A percentile compares a stretch with the other conserved stretches of the same genome.
phyloP scores from a whole-genome alignment of 2,329 filamentous ascomycete genomes.

The Magnaporthales sp. region DNA sequence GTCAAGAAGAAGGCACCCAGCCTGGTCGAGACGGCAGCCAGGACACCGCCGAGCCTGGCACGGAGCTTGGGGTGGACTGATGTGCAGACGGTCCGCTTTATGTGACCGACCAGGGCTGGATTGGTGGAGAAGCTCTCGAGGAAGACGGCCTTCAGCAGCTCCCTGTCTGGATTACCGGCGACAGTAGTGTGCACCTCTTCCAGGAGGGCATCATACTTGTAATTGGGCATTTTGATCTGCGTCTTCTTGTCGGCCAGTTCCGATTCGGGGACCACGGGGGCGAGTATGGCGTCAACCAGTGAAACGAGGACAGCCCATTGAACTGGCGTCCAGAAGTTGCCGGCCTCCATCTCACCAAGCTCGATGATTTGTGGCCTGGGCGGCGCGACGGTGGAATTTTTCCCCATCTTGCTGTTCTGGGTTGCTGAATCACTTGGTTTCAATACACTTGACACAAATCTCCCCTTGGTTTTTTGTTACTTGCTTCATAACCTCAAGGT shows the following conservation, averaged over 20 bases:
- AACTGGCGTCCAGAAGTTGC: constrained; percentile 31
- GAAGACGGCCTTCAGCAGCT: constrained; percentile 42
- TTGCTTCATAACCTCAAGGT: not conserved
- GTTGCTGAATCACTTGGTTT: not conserved
- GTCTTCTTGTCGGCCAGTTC: constrained; percentile 25
- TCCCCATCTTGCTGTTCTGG: not conserved
- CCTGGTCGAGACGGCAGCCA: constrained; percentile 37
- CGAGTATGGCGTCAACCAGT: constrained; percentile 50
- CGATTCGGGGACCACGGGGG: constrained; percentile 42
- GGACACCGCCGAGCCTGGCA: constrained; percentile 27
- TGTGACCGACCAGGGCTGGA: constrained; percentile 40
- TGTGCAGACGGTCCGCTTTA: constrained; percentile 32
- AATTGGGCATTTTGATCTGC: constrained; percentile 37
- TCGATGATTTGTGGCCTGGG: constrained; percentile 7
- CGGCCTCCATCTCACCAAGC: constrained; percentile 11
- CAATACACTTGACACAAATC: too few relatives aligned
- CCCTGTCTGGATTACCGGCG: constrained; percentile 27
- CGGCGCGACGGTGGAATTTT: constrained; percentile 7
- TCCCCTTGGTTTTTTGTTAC: not conserved
- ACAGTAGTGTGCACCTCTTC: constrained; percentile 26
- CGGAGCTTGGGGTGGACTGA: constrained; percentile 21
- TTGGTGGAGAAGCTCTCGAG: constrained; percentile 40
- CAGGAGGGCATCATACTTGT: constrained; percentile 39
- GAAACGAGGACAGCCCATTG: constrained; percentile 48
- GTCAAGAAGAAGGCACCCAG: constrained; percentile 57